Base-by-base conservation (phyloP, 2,329 filamentous ascomycete genomes). In the Chaetomiaceae sp. region DNA sequence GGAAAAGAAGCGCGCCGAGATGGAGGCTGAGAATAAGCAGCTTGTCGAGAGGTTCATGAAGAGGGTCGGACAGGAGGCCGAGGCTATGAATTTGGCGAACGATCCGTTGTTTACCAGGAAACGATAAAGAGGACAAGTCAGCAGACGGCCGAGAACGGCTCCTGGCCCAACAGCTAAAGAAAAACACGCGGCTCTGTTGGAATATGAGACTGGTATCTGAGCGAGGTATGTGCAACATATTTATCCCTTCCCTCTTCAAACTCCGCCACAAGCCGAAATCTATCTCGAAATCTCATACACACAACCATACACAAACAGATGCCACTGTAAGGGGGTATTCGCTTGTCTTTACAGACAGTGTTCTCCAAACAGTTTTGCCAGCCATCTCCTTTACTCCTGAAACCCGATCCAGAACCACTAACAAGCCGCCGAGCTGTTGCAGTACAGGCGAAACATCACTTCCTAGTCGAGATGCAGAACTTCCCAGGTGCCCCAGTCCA, bases 11-110 rank as follows among this genome's bases (percentile, higher is more conserved):
- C 77, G 80, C 25, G 83, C 86, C 66, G 85, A 83, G 69, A 74
- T 95, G 58, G 81, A 84, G 66, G 79, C 77, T 54, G 94, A 97
- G 68, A 97, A 97, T 66, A 85, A 89, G 65, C 88, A 96, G 61
- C 76, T 99, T 51, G 84, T 96, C 48, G 86, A 90, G 67, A 79
- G 94, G 50, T 97, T 91, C 90, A 91, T 97, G 87, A 84, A 82
- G 65, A 79, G 86, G 58, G 94, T 94, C 80, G 86, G 85, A 4
- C 80, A 85, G 66, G 91, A 96, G 73, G 92, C 89, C 10, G 88
- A 94, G 51, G 85, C 82, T 58, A 91, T 96, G 86, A 97, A 97
- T 64, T 69, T 75, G 46, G 76, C 78, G 55, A 82, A 81, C 65
- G 79, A 82, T 60, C 73, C 70, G 25, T 42, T 58, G 13, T 61